phyloP scores from a whole-genome alignment of 768 basidiomycete genomes.

The Suillus alpinus region DNA sequence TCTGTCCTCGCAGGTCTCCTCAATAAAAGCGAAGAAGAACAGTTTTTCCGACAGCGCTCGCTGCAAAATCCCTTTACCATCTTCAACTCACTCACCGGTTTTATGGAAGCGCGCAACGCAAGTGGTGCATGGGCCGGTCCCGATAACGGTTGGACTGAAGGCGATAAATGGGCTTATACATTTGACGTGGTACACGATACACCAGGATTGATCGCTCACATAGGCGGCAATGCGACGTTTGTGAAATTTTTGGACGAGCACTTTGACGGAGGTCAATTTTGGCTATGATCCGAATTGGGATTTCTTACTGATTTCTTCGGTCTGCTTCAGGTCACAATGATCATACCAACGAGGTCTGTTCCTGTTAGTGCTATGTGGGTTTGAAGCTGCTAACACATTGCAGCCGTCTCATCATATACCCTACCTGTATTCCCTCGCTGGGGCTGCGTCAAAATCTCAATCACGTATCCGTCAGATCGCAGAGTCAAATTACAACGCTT shows the following conservation, averaged over 20 bases:
- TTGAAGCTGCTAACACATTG: constrained; percentile 6
- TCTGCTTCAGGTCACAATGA: constrained; percentile 63
- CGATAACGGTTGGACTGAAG: constrained; percentile 79
- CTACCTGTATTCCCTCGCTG: constrained; percentile 74
- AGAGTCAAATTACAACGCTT: constrained; percentile 58
- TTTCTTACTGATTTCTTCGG: background rate
- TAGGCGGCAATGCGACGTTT: constrained; percentile 66
- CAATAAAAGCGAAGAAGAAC: constrained; percentile 46
- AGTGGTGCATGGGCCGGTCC: constrained; percentile 73
- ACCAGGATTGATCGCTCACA: constrained; percentile 53
- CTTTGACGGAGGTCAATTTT: constrained; percentile 42
- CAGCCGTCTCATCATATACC: constrained; percentile 87
- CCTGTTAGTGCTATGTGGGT: background rate
- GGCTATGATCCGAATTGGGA: background rate
- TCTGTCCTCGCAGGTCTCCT: constrained; percentile 58
- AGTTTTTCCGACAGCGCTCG: constrained; percentile 55
- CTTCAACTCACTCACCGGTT: constrained; percentile 65
- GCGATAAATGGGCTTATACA: constrained; percentile 75
- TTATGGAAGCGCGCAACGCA: constrained; percentile 77
- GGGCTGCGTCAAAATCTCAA: constrained; percentile 69
- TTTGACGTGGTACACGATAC: constrained; percentile 77
- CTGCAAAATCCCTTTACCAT: constrained; percentile 56
- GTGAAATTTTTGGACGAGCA: constrained; percentile 63
- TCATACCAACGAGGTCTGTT: constrained; percentile 72
- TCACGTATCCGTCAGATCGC: constrained; percentile 70